Percentiles rank a stretch among this genome's conserved stretches.
Evolutionary conservation across 805 yeast genomes (phyloP).

Genomic region (Barnettozyma siamensis): DNA sequence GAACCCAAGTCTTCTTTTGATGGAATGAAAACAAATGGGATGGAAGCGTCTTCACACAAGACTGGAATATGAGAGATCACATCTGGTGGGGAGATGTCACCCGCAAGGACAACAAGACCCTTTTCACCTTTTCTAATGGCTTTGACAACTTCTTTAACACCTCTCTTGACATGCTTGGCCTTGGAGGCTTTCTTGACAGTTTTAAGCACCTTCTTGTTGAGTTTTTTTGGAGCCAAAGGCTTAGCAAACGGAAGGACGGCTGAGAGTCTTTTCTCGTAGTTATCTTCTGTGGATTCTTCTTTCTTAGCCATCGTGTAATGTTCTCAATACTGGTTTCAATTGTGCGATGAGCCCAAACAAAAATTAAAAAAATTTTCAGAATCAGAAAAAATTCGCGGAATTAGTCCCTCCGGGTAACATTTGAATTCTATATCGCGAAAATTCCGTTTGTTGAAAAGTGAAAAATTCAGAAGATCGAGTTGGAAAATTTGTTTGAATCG

Average conservation of each 20-base stretch:
- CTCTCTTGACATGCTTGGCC: conserved; percentile 97
- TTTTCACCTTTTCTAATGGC: conserved; percentile 97
- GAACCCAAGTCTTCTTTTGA: conserved; percentile 97
- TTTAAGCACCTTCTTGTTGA: conserved; percentile 91
- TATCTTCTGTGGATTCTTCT: conserved; percentile 45
- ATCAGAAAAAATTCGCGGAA: conserved; percentile 9
- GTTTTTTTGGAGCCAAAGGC: conserved; percentile 93
- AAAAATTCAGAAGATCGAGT: not conserved
- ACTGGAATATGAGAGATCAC: conserved; percentile 97
- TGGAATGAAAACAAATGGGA: conserved; percentile 91
- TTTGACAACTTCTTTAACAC: conserved; percentile 98
- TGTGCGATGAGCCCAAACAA: conserved; percentile 12
- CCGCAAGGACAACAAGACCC: conserved; percentile 94
- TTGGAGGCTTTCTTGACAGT: conserved; percentile 97
- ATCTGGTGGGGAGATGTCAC: conserved; percentile 96
- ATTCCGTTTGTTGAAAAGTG: not conserved
- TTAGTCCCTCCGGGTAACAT: not conserved
- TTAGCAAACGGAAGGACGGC: conserved; percentile 89
- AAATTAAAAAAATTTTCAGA: conserved; percentile 4
- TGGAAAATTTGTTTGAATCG: not conserved
- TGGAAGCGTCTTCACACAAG: conserved; percentile 88
- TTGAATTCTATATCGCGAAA: too few relatives aligned
- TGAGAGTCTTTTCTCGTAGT: conserved; percentile 87
- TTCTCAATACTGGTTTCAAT: not conserved
- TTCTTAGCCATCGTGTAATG: conserved; percentile 37